A percentile compares a stretch with the other conserved stretches of the same genome.
Evolutionary conservation across 176 grass and related monocot genomes (phyloP).

Genomic region (Cenchrus purpureus): DNA sequence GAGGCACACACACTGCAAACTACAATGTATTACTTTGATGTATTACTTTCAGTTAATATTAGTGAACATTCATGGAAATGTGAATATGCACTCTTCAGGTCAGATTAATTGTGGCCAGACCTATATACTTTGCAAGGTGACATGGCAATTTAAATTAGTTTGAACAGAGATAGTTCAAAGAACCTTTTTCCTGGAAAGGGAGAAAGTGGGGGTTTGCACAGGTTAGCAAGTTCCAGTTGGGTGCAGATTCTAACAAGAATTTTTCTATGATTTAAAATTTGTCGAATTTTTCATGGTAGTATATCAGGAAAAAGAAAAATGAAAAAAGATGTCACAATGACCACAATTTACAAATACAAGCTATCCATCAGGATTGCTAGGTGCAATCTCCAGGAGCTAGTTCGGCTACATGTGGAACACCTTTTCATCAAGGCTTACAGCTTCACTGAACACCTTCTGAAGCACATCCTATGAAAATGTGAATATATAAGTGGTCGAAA

Average conservation of each 20-base stretch:
- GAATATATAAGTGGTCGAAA: no score
- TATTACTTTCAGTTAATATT: no score
- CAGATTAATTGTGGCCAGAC: no score
- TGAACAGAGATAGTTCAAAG: no score
- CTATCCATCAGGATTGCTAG: not conserved
- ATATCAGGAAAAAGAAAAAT: not conserved
- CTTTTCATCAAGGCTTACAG: not conserved
- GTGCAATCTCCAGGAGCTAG: not conserved
- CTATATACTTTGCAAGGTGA: no score
- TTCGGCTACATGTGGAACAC: no score
- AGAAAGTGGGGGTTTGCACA: not conserved
- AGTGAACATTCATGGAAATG: no score
- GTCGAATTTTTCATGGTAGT: conserved; percentile 17
- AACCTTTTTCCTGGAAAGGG: no score
- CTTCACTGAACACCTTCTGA: not conserved
- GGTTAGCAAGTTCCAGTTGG: not conserved
- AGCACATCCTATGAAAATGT: not conserved
- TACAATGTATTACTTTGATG: no score
- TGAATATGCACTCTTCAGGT: no score
- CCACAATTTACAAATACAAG: not conserved
- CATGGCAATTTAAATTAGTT: no score
- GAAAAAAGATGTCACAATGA: not conserved
- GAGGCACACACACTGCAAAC: no score
- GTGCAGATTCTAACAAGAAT: not conserved
- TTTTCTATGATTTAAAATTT: not conserved